Evolutionary conservation across 257 asterid genomes (phyloP), one percentile per base, ranked within the genome.

Genomic region (Verbena officinalis): DNA sequence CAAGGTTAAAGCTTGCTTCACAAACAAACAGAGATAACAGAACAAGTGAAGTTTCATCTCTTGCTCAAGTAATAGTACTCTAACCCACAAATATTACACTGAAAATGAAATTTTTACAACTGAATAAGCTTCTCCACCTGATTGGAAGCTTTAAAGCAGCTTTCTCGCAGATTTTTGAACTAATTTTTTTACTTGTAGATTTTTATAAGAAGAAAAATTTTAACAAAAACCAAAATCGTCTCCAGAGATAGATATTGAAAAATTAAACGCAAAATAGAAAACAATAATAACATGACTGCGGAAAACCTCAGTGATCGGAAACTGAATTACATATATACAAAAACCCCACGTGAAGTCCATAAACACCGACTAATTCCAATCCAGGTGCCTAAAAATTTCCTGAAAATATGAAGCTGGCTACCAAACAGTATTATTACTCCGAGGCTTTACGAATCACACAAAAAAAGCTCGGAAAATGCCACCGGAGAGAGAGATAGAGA

Each of bases 401-500:
- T 42, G 1, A 42, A 13, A 42, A 42, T 42, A 12, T 5, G 16
- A 9, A 42, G 1, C 9, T n/a, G 11, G 16, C 9, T 5, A 12
- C 16, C 3, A 38, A 39, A 39, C 17, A 8, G 15, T 4, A 11
- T 50, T 12, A n/a, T n/a, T n/a, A n/a, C n/a, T n/a, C n/a, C n/a
- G n/a, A n/a, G n/a, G n/a, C n/a, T n/a, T n/a, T n/a, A n/a, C n/a
- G n/a, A n/a, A n/a, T n/a, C n/a, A n/a, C n/a, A n/a, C n/a, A n/a
- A n/a, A n/a, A n/a, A n/a, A n/a, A n/a, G 15, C 15, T 19, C 14
- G 33, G 34, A 11, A 6, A n/a, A n/a, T n/a, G n/a, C n/a, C n/a
- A n/a, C n/a, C n/a, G n/a, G 59, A 45, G 46, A 50, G 62, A 49
- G 63, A 16, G 64, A 31, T 63, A 72, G 62, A 55, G 70, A 44